phyloP scores from a whole-genome alignment of 306 rosid species.

The Benincasa hispida region DNA sequence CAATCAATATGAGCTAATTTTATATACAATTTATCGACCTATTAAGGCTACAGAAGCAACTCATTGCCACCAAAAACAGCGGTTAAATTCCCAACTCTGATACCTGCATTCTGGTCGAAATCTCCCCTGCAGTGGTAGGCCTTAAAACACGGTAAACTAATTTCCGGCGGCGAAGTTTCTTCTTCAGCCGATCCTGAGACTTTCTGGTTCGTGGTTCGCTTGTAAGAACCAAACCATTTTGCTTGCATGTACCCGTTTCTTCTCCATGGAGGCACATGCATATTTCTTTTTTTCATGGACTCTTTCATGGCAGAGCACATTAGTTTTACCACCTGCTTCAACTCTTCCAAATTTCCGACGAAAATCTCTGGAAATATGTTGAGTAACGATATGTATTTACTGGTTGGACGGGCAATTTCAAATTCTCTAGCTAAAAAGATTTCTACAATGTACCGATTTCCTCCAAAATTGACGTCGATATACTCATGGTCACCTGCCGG shows the following conservation, averaged over 20 bases:
- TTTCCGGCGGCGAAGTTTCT: slow-evolving; percentile 1
- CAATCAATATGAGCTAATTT: neutral
- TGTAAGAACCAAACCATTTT: slow-evolving; percentile 71
- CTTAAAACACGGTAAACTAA: slow-evolving; percentile 28
- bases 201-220: slow-evolving; percentile 38
- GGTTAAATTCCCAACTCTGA: slow-evolving; percentile 43
- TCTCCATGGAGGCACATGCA: slow-evolving; percentile 79
- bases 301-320: slow-evolving; percentile 57
- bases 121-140: slow-evolving; percentile 33
- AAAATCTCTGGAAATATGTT: slow-evolving; percentile 42
- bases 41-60: neutral
- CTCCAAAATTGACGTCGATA: slow-evolving; percentile 35
- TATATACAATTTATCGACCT: neutral
- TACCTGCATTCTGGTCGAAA: slow-evolving; percentile 18
- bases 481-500: slow-evolving; percentile 63
- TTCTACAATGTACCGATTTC: slow-evolving; percentile 56
- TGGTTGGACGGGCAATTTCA: slow-evolving; percentile 68
- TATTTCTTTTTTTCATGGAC: slow-evolving; percentile 40
- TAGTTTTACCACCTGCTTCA: slow-evolving; percentile 36
- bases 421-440: slow-evolving; percentile 35
- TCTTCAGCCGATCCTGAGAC: neutral
- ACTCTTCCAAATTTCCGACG: slow-evolving; percentile 42
- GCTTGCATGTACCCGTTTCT: slow-evolving; percentile 55
- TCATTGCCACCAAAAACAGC: slow-evolving; percentile 19
- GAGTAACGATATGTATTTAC: slow-evolving; percentile 32